Conservation (phyloP, 2,329 filamentous ascomycete genomes). For the Fusarium sp. region DNA sequence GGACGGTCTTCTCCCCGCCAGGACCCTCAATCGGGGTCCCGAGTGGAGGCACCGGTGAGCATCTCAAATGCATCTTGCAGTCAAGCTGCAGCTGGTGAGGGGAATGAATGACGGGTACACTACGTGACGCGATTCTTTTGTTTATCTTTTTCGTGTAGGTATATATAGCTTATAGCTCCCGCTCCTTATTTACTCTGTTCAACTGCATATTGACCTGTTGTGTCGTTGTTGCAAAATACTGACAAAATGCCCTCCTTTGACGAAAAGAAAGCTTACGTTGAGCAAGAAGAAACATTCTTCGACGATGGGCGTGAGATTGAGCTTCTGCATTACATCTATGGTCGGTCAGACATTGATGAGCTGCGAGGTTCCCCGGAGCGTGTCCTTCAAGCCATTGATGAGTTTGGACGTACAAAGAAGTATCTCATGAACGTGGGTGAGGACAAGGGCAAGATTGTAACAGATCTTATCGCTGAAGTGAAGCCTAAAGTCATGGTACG, state of each 20-base stretch:
- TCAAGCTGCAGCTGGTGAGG: constrained; percentile 9
- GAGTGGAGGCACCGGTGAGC: constrained; percentile 13
- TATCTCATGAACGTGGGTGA: constrained; percentile 85
- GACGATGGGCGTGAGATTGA: constrained; percentile 80
- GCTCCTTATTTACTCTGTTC: not conserved
- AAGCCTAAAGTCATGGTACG: constrained; percentile 73
- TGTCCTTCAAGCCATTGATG: constrained; percentile 76
- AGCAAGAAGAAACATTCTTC: constrained; percentile 58
- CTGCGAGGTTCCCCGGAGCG: constrained; percentile 71
- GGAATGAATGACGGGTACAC: constrained; percentile 38
- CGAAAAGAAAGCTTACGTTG: constrained; percentile 52
- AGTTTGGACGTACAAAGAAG: constrained; percentile 67
- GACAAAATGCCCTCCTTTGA: constrained; percentile 47
- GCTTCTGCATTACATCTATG: constrained; percentile 75
- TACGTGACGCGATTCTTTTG: constrained; percentile 27
- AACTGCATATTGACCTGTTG: not conserved
- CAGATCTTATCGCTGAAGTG: constrained; percentile 71
- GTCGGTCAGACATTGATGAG: constrained; percentile 67
- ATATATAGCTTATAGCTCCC: constrained; percentile 2
- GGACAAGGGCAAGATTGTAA: constrained; percentile 77
- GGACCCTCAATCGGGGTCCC: constrained; percentile 1
- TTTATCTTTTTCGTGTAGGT: not conserved
- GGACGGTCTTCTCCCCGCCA: constrained; percentile 19
- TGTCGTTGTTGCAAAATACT: not conserved
- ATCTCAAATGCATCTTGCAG: constrained; percentile 10